Conservation (phyloP, 108 stramenopile genomes). For the Schizochytrium sp. region DNA sequence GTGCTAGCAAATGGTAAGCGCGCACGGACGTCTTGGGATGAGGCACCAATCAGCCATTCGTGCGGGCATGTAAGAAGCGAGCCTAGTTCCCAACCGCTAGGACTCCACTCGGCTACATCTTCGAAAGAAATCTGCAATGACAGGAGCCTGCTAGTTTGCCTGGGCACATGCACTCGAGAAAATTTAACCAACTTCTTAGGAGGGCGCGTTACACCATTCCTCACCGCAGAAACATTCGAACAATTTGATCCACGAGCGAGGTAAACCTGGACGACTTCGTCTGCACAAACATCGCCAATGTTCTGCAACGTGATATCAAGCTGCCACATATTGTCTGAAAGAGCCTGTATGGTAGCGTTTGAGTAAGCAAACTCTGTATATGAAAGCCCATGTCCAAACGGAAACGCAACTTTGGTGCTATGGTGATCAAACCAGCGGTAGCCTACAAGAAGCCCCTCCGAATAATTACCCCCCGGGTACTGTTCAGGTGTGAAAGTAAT, state of each 20-base stretch:
- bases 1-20: neutral
- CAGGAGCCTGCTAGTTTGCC: neutral
- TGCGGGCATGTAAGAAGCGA: neutral
- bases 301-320: neutral
- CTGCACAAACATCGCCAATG: neutral
- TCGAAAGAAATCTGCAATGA: neutral
- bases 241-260: neutral
- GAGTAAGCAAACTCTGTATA: constrained; percentile 80
- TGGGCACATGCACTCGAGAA: neutral
- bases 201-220: constrained; percentile 24
- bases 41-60: neutral
- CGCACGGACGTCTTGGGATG: neutral
- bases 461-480: constrained; percentile 69
- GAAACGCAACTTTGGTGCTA: constrained; percentile 73
- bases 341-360: constrained; percentile 62
- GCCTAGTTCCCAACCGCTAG: neutral
- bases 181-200: constrained; percentile 38
- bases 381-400: constrained; percentile 82
- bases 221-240: neutral
- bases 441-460: constrained; percentile 81
- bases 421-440: constrained; percentile 79
- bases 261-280: constrained; percentile 21
- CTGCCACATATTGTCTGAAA: neutral
- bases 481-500: constrained; percentile 52
- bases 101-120: constrained; percentile 1